These are phyloP conservation scores for Carnegiea gigantea DNA, from an alignment of 179 eudicot species.

Conservation along the genomic window DNA sequence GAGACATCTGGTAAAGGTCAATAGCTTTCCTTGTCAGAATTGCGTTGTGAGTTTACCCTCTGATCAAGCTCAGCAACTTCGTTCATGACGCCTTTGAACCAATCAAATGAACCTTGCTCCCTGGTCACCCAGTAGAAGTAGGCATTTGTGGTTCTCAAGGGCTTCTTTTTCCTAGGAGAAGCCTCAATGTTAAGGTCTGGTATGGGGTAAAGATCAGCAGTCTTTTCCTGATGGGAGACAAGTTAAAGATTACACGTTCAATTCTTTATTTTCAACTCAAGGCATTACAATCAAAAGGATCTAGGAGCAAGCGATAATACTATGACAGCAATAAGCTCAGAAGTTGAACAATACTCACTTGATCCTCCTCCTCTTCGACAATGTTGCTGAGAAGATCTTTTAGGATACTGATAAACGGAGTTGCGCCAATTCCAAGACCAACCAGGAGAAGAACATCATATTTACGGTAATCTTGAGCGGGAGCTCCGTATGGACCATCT, in stretches of 20 bases:
- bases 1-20: background rate
- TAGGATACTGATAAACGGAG: slow-evolving; percentile 92
- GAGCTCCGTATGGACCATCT: slow-evolving; percentile 99
- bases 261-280: slow-evolving; percentile 8
- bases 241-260: background rate
- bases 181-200: slow-evolving; percentile 39
- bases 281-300: background rate
- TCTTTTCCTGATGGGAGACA: slow-evolving; percentile 37
- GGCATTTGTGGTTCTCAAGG: slow-evolving; percentile 83
- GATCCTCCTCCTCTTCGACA: slow-evolving; percentile 76
- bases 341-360: slow-evolving; percentile 44
- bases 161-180: slow-evolving; percentile 55
- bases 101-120: slow-evolving; percentile 97
- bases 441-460: slow-evolving; percentile 91
- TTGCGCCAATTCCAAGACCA: slow-evolving; percentile 97
- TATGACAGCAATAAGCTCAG: background rate
- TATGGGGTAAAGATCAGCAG: slow-evolving; percentile 43
- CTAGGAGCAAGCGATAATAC: background rate
- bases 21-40: background rate
- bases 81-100: slow-evolving; percentile 99
- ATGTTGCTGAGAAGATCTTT: slow-evolving; percentile 90
- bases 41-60: slow-evolving; percentile 44
- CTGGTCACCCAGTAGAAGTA: slow-evolving; percentile 97
- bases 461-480: slow-evolving; percentile 91
- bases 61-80: slow-evolving; percentile 96